Evolutionary conservation across 1,284 basidiomycete genomes (phyloP), one percentile per base, ranked within the genome.

Genomic region (Earliella scabrosa): DNA sequence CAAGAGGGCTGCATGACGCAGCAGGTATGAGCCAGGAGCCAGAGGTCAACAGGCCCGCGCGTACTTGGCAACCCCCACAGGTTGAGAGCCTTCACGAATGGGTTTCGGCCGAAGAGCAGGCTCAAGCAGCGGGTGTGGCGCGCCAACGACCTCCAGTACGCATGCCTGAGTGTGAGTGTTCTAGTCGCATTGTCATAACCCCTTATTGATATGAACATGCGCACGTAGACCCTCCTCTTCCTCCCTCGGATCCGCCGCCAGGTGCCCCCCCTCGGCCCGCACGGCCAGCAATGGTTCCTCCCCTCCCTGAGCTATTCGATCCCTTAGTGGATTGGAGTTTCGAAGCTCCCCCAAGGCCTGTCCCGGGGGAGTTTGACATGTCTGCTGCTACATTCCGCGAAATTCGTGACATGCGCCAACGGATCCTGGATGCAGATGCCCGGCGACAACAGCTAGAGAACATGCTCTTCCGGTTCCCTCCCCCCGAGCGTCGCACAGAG

Each of bases 21-120:
- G n/a, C 36, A 10, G 20, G 49, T 14, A 5, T 21, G 7, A 32
- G 16, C 45, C 38, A 16, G 26, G 24, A 41, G 26, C 18, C 29
- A 20, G 43, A 40, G 16, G 3, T n/a, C 14, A 20, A 29, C 2
- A 31, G 24, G 23, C 18, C 35, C 26, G 27, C 18, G 31, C 51
- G 56, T 35, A 43, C 47, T 43, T 71, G 70, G 70, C 56, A 52
- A n/a, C 63, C 68, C 9, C 70, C 70, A 6, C 44, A 57, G 16
- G 60, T 58, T 2, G 51, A 59, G 40, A 52, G 54, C 7, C 58
- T 71, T 40, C 39, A 38, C 21, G 56, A 65, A 9, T 71, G 70
- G 70, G 35, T 71, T 6, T 57, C 60, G 8, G 54, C 61, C 6
- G 66, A 70, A 48, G 70, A 71, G 48, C 52, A 24, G 11, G 59